These are phyloP conservation scores for Ceratocystis harringtonii DNA, from an alignment of 2,329 filamentous ascomycete genomes.

Conservation along the genomic window DNA sequence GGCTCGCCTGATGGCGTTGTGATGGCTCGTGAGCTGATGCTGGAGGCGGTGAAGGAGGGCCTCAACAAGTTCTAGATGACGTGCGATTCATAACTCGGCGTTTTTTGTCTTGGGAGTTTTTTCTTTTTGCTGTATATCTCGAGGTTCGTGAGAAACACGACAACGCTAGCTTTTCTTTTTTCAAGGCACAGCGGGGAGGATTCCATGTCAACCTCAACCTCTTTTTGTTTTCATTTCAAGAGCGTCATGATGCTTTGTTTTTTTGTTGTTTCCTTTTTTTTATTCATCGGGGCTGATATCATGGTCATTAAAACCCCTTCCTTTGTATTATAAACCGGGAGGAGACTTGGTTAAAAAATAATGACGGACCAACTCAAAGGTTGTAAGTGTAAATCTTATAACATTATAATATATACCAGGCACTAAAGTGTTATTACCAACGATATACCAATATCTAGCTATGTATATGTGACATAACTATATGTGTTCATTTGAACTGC, in stretches of 20 bases:
- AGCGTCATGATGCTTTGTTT: slow-evolving; percentile 1
- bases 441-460: not conserved
- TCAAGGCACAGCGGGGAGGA: not conserved
- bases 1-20: slow-evolving; percentile 69
- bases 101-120: not conserved
- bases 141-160: not conserved
- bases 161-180: not conserved
- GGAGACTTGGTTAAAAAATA: not conserved
- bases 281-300: not conserved
- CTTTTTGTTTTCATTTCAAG: not conserved
- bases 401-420: not conserved
- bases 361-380: not conserved
- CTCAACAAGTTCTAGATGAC: slow-evolving; percentile 21
- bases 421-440: not conserved
- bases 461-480: not conserved
- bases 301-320: not conserved
- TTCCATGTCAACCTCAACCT: not conserved
- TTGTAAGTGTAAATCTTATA: slow-evolving; percentile 1
- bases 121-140: not conserved
- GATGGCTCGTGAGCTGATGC: slow-evolving; percentile 73
- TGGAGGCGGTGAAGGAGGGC: slow-evolving; percentile 62
- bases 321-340: not conserved
- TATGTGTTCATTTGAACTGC: slow-evolving; percentile 16
- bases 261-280: not conserved
- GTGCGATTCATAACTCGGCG: not conserved